Evolutionary conservation across 768 basidiomycete genomes (phyloP).

Genomic region (Mrakia blollopis): DNA sequence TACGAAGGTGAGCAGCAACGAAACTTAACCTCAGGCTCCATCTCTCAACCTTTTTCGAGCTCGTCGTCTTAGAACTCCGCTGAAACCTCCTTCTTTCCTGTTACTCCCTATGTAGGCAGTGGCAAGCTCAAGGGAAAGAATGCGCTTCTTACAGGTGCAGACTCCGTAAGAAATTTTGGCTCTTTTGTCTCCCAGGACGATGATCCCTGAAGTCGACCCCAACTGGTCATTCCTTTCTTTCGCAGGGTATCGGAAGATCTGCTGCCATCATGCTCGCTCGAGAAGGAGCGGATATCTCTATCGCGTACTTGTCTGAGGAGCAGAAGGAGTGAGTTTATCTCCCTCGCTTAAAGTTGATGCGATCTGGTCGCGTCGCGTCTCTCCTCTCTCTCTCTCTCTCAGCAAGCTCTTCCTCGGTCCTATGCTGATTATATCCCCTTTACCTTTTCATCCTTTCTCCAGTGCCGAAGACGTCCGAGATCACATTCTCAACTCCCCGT

Average conservation of each 20-base stretch:
- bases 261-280: conserved; percentile 44
- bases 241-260: conserved; percentile 34
- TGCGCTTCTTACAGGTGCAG: conserved; percentile 41
- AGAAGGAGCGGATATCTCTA: conserved; percentile 49
- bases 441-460: not conserved
- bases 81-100: not conserved
- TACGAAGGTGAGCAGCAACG: conserved; percentile 48
- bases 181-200: not conserved
- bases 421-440: too few relatives aligned
- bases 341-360: not conserved
- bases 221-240: not conserved
- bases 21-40: not conserved
- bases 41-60: not conserved
- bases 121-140: conserved; percentile 43
- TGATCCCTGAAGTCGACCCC: not conserved
- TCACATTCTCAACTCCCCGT: conserved; percentile 49
- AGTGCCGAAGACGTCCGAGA: conserved; percentile 52
- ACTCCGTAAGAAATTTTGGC: conserved; percentile 8
- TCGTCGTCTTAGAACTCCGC: not conserved
- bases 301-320: conserved; percentile 56
- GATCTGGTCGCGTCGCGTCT: not conserved
- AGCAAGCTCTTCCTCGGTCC: too few relatives aligned
- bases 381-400: not conserved
- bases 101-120: not conserved
- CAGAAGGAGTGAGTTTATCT: conserved; percentile 48